Conservation (phyloP, 139 green algal genomes). For the Medakamo hakoo region DNA sequence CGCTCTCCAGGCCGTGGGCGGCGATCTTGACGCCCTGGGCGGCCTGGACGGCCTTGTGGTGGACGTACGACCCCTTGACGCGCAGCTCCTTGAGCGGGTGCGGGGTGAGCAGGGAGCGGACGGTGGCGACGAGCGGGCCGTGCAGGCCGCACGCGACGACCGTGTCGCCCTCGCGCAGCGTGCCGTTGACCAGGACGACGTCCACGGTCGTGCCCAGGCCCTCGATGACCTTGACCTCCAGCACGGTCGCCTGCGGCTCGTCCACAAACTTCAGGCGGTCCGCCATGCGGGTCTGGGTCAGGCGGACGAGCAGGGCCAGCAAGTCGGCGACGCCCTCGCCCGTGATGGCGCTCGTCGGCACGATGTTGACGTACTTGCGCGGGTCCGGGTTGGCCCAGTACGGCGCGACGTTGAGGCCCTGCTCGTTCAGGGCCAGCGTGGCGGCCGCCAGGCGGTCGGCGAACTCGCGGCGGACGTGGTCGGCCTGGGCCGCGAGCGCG, state of each 20-base stretch:
- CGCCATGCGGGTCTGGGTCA: constrained; percentile 83
- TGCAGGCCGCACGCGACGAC: constrained; percentile 90
- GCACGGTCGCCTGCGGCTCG: constrained; percentile 59
- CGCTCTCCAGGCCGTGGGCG: constrained; percentile 74
- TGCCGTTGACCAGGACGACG: constrained; percentile 87
- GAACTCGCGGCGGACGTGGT: constrained; percentile 41
- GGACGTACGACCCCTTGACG: constrained; percentile 80
- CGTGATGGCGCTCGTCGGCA: constrained; percentile 89
- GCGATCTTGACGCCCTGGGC: constrained; percentile 92
- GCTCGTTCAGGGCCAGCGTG: constrained; percentile 37
- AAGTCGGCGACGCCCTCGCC: constrained; percentile 76
- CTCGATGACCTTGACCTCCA: constrained; percentile 94
- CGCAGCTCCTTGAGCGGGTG: constrained; percentile 84
- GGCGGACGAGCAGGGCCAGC: constrained; percentile 76
- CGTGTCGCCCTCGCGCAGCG: constrained; percentile 67
- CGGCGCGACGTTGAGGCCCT: constrained; percentile 88
- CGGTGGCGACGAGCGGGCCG: constrained; percentile 77
- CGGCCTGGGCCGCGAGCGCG: constrained; percentile 13
- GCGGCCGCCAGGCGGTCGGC: constrained; percentile 29
- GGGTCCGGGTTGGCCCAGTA: constrained; percentile 96
- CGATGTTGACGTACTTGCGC: constrained; percentile 76
- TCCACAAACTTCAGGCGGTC: constrained; percentile 84
- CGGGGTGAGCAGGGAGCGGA: constrained; percentile 89
- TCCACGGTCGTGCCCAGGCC: constrained; percentile 96
- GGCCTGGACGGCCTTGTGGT: constrained; percentile 93